Percentiles rank a stretch among this genome's conserved stretches.
Conservation (phyloP, 352 stramenopile species). For the Phytophthora quininea region DNA sequence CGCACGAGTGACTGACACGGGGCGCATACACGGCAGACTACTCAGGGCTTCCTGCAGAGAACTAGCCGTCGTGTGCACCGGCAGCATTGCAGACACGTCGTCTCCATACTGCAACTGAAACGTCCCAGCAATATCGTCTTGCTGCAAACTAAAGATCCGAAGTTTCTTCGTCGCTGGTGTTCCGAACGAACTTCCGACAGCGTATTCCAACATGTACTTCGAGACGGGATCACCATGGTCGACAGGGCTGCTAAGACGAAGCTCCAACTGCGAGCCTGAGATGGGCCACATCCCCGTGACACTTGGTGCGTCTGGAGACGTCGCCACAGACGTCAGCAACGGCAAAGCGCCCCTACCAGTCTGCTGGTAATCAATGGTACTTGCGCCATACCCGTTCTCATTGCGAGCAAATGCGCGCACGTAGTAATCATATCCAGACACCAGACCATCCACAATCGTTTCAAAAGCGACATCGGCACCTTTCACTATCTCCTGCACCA, state of each 20-base stretch:
- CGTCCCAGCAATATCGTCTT: slow-evolving; percentile 66
- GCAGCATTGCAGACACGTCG: slow-evolving; percentile 47
- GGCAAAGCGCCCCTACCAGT: slow-evolving; percentile 60
- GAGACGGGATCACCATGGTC: slow-evolving; percentile 41
- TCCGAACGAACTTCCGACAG: slow-evolving; percentile 54
- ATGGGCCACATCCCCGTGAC: slow-evolving; percentile 56
- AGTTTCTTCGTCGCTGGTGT: slow-evolving; percentile 53
- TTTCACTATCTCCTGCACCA: slow-evolving; percentile 60
- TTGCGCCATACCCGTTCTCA: slow-evolving; percentile 64
- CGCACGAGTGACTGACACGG: slow-evolving; percentile 49
- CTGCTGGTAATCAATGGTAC: slow-evolving; percentile 65
- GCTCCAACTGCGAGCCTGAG: slow-evolving; percentile 60
- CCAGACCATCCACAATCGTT: slow-evolving; percentile 58
- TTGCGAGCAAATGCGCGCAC: slow-evolving; percentile 72
- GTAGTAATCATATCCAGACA: slow-evolving; percentile 55
- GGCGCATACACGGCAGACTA: slow-evolving; percentile 52
- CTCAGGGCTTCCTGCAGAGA: slow-evolving; percentile 43
- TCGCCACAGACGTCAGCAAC: slow-evolving; percentile 45
- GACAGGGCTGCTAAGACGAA: slow-evolving; percentile 36
- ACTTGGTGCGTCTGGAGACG: slow-evolving; percentile 37
- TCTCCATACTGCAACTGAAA: slow-evolving; percentile 77
- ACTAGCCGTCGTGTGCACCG: slow-evolving; percentile 53
- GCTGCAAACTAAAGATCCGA: slow-evolving; percentile 44
- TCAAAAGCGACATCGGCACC: slow-evolving; percentile 71
- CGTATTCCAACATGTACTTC: slow-evolving; percentile 71